Percentiles rank a stretch among this genome's conserved stretches.
These are phyloP conservation scores for Apiotrichum montevideense DNA, from an alignment of 1,284 basidiomycete species.

Conservation along the genomic window DNA sequence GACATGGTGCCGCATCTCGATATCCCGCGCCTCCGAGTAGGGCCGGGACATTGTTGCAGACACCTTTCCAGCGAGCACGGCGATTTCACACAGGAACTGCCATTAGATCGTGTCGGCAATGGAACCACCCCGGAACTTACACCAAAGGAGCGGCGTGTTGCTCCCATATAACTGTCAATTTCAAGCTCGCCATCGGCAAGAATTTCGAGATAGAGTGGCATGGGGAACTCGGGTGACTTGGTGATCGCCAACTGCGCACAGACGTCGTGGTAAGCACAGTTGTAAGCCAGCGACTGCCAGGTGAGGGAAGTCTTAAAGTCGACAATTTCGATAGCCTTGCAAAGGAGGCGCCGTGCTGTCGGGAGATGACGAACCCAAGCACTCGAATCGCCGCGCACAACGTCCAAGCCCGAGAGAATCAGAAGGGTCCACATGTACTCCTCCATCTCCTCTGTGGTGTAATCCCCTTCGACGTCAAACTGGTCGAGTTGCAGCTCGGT, in stretches of 20 bases:
- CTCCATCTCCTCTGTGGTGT: slow-evolving; percentile 19
- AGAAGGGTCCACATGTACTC: slow-evolving; percentile 32
- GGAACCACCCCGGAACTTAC: slow-evolving; percentile 5
- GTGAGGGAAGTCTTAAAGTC: slow-evolving; percentile 14
- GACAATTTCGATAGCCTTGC: slow-evolving; percentile 11
- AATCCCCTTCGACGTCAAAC: slow-evolving; percentile 18
- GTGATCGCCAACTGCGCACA: slow-evolving; percentile 19
- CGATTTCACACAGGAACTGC: slow-evolving; percentile 26
- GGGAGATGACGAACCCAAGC: slow-evolving; percentile 19
- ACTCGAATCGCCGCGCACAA: slow-evolving; percentile 21
- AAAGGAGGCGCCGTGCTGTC: slow-evolving; percentile 15
- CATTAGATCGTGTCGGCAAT: not conserved
- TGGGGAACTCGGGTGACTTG: slow-evolving; percentile 21
- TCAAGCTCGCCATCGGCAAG: slow-evolving; percentile 18
- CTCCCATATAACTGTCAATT: slow-evolving; percentile 30
- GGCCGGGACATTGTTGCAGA: slow-evolving; percentile 4
- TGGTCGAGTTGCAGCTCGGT: slow-evolving; percentile 25
- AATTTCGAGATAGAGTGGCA: slow-evolving; percentile 25
- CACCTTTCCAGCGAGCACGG: slow-evolving; percentile 20
- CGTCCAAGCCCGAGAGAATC: slow-evolving; percentile 30
- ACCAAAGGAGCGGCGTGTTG: slow-evolving; percentile 23
- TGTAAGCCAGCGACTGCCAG: slow-evolving; percentile 23
- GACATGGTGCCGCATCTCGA: slow-evolving; percentile 3
- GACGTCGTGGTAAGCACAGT: slow-evolving; percentile 31
- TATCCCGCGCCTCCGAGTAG: slow-evolving; percentile 4